A percentile compares a stretch with the other conserved stretches of the same genome.
Conservation (phyloP, 306 rosid genomes). For the Medicago truncatula region MtrunA17r5.0-ANR NC_053047.1:2382001-2382500, state of each 20-base stretch:
- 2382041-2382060: conserved; percentile 93
- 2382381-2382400: conserved; percentile 21
- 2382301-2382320: conserved; percentile 96
- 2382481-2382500: conserved; percentile 71
- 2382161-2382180: conserved; percentile 1
- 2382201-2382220: conserved; percentile 34
- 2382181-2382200: conserved; percentile 3
- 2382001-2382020: conserved; percentile 8
- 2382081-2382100: conserved; percentile 96
- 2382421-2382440: conserved; percentile 91
- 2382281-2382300: conserved; percentile 77
- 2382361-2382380: conserved; percentile 23
- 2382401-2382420: conserved; percentile 46
- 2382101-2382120: conserved; percentile 90
- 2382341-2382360: background rate
- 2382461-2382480: conserved; percentile 86
- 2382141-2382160: conserved; percentile 56
- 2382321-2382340: conserved; percentile 39
- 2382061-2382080: conserved; percentile 83
- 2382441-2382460: conserved; percentile 97
- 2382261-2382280: conserved; percentile 95
- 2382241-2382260: conserved; percentile 98
- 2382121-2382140: conserved; percentile 91
- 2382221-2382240: conserved; percentile 51
- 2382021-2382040: conserved; percentile 40